Evolutionary conservation across 257 asterid species (phyloP).

Genomic region (Ehretia macrophylla): DNA sequence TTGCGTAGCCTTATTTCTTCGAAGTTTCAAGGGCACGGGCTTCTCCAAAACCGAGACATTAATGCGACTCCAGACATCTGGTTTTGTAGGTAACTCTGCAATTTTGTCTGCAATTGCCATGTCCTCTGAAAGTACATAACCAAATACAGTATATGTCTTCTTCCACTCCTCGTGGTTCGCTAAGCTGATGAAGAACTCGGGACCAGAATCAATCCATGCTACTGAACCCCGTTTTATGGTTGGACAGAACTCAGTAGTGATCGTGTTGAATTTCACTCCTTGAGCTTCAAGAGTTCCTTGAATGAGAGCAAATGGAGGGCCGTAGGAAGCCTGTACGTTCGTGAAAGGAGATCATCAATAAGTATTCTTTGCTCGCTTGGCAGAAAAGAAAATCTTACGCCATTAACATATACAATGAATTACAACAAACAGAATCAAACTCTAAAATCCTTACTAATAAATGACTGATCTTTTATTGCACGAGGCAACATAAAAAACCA

Average conservation of each 20-base stretch:
- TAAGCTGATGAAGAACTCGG: slow-evolving; percentile 92
- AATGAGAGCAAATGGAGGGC: slow-evolving; percentile 92
- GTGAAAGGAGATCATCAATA: not conserved
- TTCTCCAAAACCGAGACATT: slow-evolving; percentile 70
- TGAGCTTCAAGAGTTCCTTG: slow-evolving; percentile 88
- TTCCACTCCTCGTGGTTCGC: slow-evolving; percentile 90
- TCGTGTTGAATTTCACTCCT: slow-evolving; percentile 28
- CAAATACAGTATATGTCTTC: slow-evolving; percentile 74
- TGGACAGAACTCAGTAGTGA: slow-evolving; percentile 59
- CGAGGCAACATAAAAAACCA: no score
- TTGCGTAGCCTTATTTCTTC: slow-evolving; percentile 38
- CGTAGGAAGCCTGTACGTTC: slow-evolving; percentile 62
- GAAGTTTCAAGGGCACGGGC: slow-evolving; percentile 50
- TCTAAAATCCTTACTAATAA: no score
- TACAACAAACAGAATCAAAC: no score
- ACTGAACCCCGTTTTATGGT: slow-evolving; percentile 73
- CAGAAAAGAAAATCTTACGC: no score
- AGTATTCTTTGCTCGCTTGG: no score
- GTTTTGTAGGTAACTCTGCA: slow-evolving; percentile 61
- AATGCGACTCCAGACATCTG: slow-evolving; percentile 73
- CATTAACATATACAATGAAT: no score
- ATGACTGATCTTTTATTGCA: no score
- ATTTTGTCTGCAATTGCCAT: slow-evolving; percentile 75
- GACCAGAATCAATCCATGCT: slow-evolving; percentile 95
- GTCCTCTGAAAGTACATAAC: slow-evolving; percentile 78